Evolutionary conservation across 176 grass and related monocot species (phyloP), one percentile per base, ranked within the genome.

Genomic region (Ensete glaucum): DNA sequence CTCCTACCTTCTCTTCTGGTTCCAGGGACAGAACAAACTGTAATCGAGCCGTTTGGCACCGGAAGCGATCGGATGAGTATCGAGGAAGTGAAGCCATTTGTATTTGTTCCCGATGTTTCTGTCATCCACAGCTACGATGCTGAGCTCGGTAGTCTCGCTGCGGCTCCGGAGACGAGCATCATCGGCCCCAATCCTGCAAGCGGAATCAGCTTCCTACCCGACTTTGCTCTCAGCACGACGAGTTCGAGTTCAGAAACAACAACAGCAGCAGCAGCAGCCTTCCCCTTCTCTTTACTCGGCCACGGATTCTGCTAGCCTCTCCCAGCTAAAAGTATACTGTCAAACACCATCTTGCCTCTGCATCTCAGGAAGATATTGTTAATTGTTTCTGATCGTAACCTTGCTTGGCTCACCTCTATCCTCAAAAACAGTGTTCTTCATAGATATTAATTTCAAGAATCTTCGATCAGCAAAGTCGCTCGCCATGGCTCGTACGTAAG

Each of bases 281-380:
- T 89, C 70, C 87, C 90, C 1, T 92, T 92, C 90, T 89, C 81
- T 68, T 76, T 89, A 9, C 87, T 92, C 12, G 90, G 87, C 51
- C 64, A 85, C 69, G 69, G 81, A 77, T 89, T 92, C 82, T 82
- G 84, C 69, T 88, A 69, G 77, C 11, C 23, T 29, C 27, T 66
- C 6, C 24, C 2, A 11, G n/a, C 22, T 49, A 0, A 69, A 48
- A 69, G 34, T 43, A 43, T 0, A 43, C 34, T 43, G 34, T 43
- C 34, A 49, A n/a, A 17, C 16, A 43, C 17, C 0, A 50, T 50
- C 23, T 17, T 43, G 34, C 34, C 0, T 34, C 15, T 50, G 16
- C 19, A 69, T 50, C 67, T 9, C 50, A 69, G 12, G 67, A 50
- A 52, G 34, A 17, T 20, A 50, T n/a, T 50, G 34, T 19, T 25